These are phyloP conservation scores for Odonthalia washingtoniensis DNA, from an alignment of 31 red algal genomes.

Conservation along the genomic window DNA sequence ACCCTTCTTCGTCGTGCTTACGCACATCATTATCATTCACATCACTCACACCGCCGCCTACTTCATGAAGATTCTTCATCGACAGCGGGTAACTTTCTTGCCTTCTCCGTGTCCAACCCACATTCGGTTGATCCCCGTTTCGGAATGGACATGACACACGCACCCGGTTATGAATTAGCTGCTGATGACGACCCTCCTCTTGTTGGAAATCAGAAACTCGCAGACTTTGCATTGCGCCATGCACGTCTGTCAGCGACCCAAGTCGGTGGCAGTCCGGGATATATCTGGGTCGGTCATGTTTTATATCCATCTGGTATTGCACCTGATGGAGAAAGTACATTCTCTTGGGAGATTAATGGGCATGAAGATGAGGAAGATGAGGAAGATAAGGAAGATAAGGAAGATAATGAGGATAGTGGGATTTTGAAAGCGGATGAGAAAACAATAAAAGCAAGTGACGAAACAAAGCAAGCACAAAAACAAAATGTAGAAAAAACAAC, in stretches of 20 bases:
- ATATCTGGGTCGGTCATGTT: slow-evolving; percentile 72
- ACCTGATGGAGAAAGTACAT: slow-evolving; percentile 52
- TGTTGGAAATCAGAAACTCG: slow-evolving; percentile 67
- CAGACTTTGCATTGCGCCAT: slow-evolving; percentile 75
- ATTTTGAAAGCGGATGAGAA: slow-evolving; percentile 23
- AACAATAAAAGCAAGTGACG: slow-evolving; percentile 3
- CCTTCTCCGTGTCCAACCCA: slow-evolving; percentile 43
- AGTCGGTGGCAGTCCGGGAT: slow-evolving; percentile 47
- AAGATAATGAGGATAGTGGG: slow-evolving; percentile 18
- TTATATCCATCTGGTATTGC: slow-evolving; percentile 54
- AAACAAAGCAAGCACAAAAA: neutral
- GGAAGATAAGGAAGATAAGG: slow-evolving; percentile 16
- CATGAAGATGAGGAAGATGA: slow-evolving; percentile 39
- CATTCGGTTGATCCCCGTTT: slow-evolving; percentile 59
- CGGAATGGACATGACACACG: slow-evolving; percentile 80
- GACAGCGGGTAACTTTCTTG: slow-evolving; percentile 51
- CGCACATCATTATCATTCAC: slow-evolving; percentile 33
- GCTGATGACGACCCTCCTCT: slow-evolving; percentile 71
- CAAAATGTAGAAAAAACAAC: neutral
- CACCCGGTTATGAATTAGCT: slow-evolving; percentile 73
- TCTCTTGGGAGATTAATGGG: slow-evolving; percentile 55
- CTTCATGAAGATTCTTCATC: slow-evolving; percentile 70
- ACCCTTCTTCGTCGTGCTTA: slow-evolving; percentile 55
- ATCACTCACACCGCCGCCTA: slow-evolving; percentile 23
- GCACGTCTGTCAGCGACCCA: slow-evolving; percentile 62